These are phyloP conservation scores for Dryas integrifolia DNA, from an alignment of 331 rosid genomes.

Conservation along the genomic window DNA sequence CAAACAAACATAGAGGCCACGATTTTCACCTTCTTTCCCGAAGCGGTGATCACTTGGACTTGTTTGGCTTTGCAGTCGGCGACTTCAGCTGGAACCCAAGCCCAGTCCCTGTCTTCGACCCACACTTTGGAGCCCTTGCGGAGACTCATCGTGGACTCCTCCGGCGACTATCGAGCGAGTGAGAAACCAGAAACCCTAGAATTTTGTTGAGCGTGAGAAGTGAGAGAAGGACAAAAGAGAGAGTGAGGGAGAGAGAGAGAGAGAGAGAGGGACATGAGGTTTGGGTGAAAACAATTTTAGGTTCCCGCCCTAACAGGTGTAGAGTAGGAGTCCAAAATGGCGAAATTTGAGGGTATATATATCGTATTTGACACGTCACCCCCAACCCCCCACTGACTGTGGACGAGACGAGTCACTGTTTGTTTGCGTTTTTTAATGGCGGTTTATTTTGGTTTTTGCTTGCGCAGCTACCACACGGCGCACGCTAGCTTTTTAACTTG, in stretches of 20 bases:
- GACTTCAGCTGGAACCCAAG: constrained; percentile 81
- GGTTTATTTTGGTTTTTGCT: neutral
- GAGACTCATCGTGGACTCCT: constrained; percentile 47
- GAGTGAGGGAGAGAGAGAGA: constrained; percentile 8
- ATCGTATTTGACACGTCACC: constrained; percentile 53
- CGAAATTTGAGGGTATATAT: constrained; percentile 29
- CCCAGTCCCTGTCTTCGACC: constrained; percentile 61
- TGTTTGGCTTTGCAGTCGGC: constrained; percentile 45
- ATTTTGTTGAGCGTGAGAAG: neutral
- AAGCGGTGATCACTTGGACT: constrained; percentile 40
- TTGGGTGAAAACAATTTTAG: constrained; percentile 38
- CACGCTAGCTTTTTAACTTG: neutral
- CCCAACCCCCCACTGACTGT: neutral
- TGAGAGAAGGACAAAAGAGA: constrained; percentile 22
- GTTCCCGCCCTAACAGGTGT: constrained; percentile 79
- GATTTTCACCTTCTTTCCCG: constrained; percentile 71
- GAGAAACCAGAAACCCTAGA: constrained; percentile 25
- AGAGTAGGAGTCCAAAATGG: constrained; percentile 47
- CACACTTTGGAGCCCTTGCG: constrained; percentile 90
- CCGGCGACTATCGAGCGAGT: neutral
- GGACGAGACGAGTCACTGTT: too few relatives aligned
- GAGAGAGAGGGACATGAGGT: constrained; percentile 25
- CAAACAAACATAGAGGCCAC: neutral
- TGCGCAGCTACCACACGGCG: neutral
- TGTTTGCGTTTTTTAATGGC: neutral